Base-by-base conservation (phyloP, 768 basidiomycete species). In the Butyriboletus loyo region DNA sequence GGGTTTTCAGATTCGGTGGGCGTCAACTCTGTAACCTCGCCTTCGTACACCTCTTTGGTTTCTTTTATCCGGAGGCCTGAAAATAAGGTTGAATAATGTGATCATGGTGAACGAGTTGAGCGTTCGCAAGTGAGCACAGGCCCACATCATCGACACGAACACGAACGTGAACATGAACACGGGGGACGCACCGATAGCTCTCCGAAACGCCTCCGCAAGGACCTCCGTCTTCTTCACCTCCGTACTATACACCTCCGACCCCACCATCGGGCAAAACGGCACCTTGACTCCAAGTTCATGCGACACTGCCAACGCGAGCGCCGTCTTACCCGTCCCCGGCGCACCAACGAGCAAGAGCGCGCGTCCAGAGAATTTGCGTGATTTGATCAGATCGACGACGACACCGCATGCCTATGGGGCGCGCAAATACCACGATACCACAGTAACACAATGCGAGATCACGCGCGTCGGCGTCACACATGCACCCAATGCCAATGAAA, bases 141-240 rank as follows among this genome's bases (percentile, higher is more conserved):
- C 17, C 27, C 17, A 24, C 8, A 1, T 5, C 9, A 34, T 22
- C n/a, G 4, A 4, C 22, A 9, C 10, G 14, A 9, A 24, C 32
- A 39, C 0, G 11, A 21, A 49, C 19, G 17, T 5, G 28, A 9
- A 25, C 19, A 14, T 7, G 8, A 30, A 25, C 36, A 46, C 15
- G 11, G n/a, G 21, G 14, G 13, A 77, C 88, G 66, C 65, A 93
- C 95, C 96, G 55, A 99, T 99, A 13, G 97, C 95, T 60, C 97
- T 76, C 52, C 96, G 80, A 72, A 98, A 98, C 34, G 86, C 84
- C 70, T 98, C 96, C 43, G 94, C 92, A 19, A 99, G 75, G 5
- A 98, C 95, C 67, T 98, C 97, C 2, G 97, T 98, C 80, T 99
- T 99, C 77, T 98, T 98, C 51, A 99, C 94, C 71, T 98, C 96